Evolutionary conservation across 768 basidiomycete genomes (phyloP).

Genomic region (Amanita jacksonii): DNA sequence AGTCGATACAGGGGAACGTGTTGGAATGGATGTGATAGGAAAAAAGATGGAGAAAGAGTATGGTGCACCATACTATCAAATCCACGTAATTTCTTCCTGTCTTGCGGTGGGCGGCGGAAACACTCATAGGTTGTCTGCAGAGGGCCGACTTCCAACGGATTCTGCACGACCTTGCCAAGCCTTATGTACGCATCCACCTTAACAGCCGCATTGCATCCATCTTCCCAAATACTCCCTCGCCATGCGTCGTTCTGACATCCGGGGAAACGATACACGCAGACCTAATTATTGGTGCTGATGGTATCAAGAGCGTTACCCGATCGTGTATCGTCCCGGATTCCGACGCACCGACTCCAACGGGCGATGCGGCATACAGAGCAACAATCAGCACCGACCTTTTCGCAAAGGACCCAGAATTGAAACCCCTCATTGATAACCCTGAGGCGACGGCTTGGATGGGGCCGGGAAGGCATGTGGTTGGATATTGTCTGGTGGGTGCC

Average conservation of each 20-base stretch:
- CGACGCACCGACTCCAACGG: conserved; percentile 41
- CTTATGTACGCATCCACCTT: conserved; percentile 27
- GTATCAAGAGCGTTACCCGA: conserved; percentile 39
- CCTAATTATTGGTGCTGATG: conserved; percentile 40
- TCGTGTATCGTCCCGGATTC: conserved; percentile 38
- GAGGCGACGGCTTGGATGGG: conserved; percentile 57
- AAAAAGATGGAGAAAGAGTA: conserved; percentile 19
- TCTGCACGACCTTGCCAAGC: conserved; percentile 24
- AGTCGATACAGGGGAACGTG: conserved; percentile 23
- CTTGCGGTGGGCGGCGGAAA: too few species aligned
- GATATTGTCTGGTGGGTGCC: conserved; percentile 28
- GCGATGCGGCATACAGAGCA: conserved; percentile 56
- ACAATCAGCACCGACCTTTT: conserved; percentile 36
- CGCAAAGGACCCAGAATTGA: conserved; percentile 42
- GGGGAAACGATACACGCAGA: conserved; percentile 35
- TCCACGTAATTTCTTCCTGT: conserved; percentile 19
- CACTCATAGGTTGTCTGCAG: conserved; percentile 15
- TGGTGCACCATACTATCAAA: conserved; percentile 24
- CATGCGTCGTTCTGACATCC: conserved; percentile 28
- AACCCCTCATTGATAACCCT: conserved; percentile 35
- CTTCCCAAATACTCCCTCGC: conserved; percentile 13
- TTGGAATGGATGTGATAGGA: conserved; percentile 21
- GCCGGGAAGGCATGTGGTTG: conserved; percentile 29
- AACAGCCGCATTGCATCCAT: conserved; percentile 23
- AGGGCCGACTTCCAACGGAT: conserved; percentile 40